Evolutionary conservation across 257 asterid species (phyloP), one percentile per base, ranked within the genome.

Genomic region (Scutellaria barbata): DNA sequence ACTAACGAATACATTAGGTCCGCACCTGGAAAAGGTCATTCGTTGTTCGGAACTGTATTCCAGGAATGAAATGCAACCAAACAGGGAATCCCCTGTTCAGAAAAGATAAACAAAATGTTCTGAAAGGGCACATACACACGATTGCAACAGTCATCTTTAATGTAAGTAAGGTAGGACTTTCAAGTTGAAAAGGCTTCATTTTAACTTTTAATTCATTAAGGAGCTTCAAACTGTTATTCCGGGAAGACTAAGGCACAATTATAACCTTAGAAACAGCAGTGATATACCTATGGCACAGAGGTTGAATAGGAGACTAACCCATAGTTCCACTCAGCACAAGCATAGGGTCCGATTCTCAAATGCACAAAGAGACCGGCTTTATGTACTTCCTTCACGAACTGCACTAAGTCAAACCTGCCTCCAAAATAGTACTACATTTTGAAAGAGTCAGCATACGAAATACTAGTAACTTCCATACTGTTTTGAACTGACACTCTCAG

Each of bases 301-400:
- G 39, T 77, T 42, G 54, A 68, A 45, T 25, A 66, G 37, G 35
- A 68, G 50, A 73, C 89, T 14, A 37, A 88, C 97, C 96, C 97
- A 67, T 88, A 90, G 74, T 88, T 90, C 96, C 97, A 90, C 78
- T 90, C 97, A 10, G 97, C 97, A 75, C 97, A 90, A 51, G 87
- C 97, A 80, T 90, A 90, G 11, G 96, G 96, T 5, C 96, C 97
- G 2, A 87, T 90, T 43, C 96, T 78, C 75, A 88, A 75, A 81
- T 88, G 92, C 66, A 90, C 87, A 74, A 66, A 88, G 30, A 90
- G 85, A 58, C 92, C 96, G 45, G 97, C 97, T 67, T 80, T 84
- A 10, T 85, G 86, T 63, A 84, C 94, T 43, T 79, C 77, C 88
- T 88, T 88, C 79, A 90, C 90, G 46, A 90, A 90, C 81, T 75